These are phyloP conservation scores for Pulicaria dysenterica DNA, from an alignment of 129 eudicot genomes.

Conservation along the genomic window DNA sequence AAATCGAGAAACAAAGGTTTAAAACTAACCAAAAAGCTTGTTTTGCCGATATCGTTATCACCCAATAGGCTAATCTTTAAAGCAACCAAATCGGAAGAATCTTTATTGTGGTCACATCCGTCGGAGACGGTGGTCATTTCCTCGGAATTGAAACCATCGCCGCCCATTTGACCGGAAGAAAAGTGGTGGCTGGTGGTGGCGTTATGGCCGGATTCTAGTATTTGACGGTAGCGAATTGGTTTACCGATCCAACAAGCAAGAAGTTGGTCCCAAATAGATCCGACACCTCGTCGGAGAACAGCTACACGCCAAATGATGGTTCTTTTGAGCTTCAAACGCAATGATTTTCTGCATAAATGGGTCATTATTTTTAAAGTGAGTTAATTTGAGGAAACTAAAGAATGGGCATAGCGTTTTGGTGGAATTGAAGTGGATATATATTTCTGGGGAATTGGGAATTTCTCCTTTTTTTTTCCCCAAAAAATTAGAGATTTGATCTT, in stretches of 20 bases:
- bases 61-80: constrained; percentile 71
- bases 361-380: constrained; percentile 30
- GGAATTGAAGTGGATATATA: too few species aligned
- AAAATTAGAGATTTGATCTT: too few species aligned
- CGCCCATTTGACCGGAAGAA: not conserved
- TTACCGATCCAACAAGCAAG: constrained; percentile 52
- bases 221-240: constrained; percentile 36
- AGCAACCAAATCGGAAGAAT: constrained; percentile 60
- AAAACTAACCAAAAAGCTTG: constrained; percentile 66
- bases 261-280: constrained; percentile 50
- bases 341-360: constrained; percentile 37
- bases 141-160: not conserved
- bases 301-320: constrained; percentile 46
- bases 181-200: too few species aligned
- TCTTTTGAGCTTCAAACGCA: constrained; percentile 30
- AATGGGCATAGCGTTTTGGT: too few species aligned
- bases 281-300: constrained; percentile 44
- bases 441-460: too few species aligned
- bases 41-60: constrained; percentile 81
- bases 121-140: constrained; percentile 27
- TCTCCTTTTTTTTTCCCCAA: too few species aligned
- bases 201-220: constrained; percentile 29
- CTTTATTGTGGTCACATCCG: constrained; percentile 33
- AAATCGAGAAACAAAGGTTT: not conserved
- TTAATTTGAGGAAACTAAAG: too few species aligned